Conservation (phyloP, 1,139 yeast species). For the Torulaspora globosa region DNA sequence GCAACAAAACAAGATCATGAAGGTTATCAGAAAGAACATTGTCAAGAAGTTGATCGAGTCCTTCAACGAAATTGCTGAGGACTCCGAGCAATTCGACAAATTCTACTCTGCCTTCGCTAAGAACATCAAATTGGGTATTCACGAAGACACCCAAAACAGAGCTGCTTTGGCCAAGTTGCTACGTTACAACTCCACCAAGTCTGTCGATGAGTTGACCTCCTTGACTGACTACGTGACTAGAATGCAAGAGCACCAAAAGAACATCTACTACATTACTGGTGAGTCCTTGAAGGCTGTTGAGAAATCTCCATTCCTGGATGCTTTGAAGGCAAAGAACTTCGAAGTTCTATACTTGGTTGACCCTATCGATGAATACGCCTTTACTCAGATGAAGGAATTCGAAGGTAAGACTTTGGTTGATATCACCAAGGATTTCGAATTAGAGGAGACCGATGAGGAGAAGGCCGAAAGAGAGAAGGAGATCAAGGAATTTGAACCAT, state of each 20-base stretch:
- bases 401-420: conserved; percentile 99
- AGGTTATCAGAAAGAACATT: conserved; percentile 98
- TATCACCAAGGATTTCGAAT: conserved; percentile 97
- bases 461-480: conserved; percentile 91
- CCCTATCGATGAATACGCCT: conserved; percentile 99
- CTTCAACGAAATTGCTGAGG: conserved; percentile 98
- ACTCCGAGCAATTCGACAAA: conserved; percentile 96
- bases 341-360: conserved; percentile 97
- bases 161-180: conserved; percentile 88
- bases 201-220: conserved; percentile 89
- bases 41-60: conserved; percentile 98
- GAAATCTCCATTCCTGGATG: conserved; percentile 99
- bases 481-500: conserved; percentile 84
- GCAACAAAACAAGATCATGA: conserved; percentile 99
- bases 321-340: conserved; percentile 96
- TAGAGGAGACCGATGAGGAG: conserved; percentile 99
- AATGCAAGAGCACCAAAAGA: conserved; percentile 99
- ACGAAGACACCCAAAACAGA: conserved; percentile 99
- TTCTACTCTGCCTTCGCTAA: conserved; percentile 97
- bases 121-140: conserved; percentile 98
- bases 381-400: conserved; percentile 98
- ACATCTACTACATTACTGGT: conserved; percentile 98
- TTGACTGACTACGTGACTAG: conserved; percentile 96
- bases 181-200: conserved; percentile 96
- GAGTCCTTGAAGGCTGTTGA: conserved; percentile 97